Evolutionary conservation across 2,329 filamentous ascomycete species (phyloP), one percentile per base, ranked within the genome.

Genomic region (Aspergillus novofumigatus): DNA sequence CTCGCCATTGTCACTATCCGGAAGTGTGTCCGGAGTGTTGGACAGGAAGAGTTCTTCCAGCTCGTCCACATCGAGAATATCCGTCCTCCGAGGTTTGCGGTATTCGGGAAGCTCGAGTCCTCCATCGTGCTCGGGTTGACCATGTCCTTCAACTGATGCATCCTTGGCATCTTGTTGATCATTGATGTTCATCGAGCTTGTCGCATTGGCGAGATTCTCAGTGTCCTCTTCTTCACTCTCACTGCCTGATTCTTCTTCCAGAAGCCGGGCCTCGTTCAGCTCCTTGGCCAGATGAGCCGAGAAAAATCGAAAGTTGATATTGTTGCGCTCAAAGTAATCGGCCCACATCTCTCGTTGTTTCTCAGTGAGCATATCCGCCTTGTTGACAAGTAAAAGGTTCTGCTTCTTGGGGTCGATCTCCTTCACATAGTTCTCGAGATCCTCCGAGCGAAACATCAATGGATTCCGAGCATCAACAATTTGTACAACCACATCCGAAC

Each of bases 391-490:
- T 55, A 99, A 75, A 69, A 99, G 71, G 72, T 97, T 99, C 72
- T 92, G 84, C 80, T 99, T 97, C 71, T 86, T 87, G 1, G 86
- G 77, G 67, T 96, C 89, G 26, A 97, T 89, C 66, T 95, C 91
- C 77, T 96, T 95, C 67, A 99, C 94, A 66, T 99, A 99, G 63
- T 80, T 82, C 71, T 97, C 94, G 59, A 99, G 77, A 79, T 99
- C 94, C 65, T 95, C 93, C 4, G 90, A 96, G 57, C 95, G 86
- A 78, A 97, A 99, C 65, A 97, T 83, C 20, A 99, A 80, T 2
- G 94, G 94, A 73, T 97, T 97, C 69, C 94, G 83, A 8, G 95
- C 94, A 78, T 99, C 94, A 54, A 99, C 94, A 78, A 99, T 99
- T 79, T 99, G 94, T 38, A 99, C 94, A 3, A 99, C 85, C 44